Conservation (phyloP, 768 basidiomycete genomes). For the Mycena maculata region DNA sequence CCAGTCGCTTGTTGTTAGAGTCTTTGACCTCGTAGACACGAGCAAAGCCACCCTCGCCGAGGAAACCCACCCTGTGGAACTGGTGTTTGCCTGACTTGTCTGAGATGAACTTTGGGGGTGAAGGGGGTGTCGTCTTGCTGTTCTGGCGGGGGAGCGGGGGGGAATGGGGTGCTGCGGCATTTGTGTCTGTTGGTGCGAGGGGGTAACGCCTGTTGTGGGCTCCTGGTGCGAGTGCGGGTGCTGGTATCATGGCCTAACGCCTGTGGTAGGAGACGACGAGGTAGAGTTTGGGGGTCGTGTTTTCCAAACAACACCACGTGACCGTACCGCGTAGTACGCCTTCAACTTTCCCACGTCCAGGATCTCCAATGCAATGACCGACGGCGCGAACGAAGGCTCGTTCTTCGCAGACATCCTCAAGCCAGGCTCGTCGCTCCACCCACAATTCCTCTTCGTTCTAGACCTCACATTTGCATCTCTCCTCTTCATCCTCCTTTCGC, state of each 20-base stretch:
- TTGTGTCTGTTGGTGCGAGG: constrained; percentile 48
- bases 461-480: constrained; percentile 71
- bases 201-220: constrained; percentile 51
- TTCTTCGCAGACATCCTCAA: constrained; percentile 71
- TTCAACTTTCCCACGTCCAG: constrained; percentile 8
- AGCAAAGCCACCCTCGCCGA: constrained; percentile 98
- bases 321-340: not conserved
- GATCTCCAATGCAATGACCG: not conserved
- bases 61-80: constrained; percentile 81
- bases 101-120: constrained; percentile 80
- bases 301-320: constrained; percentile 7
- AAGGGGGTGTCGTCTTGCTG: constrained; percentile 83
- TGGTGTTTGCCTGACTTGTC: constrained; percentile 69
- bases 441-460: constrained; percentile 71
- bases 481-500: constrained; percentile 66
- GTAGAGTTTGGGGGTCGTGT: not conserved
- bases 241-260: constrained; percentile 50
- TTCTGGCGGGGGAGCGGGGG: constrained; percentile 86
- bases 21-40: constrained; percentile 96
- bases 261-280: constrained; percentile 27
- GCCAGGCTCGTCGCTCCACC: constrained; percentile 83
- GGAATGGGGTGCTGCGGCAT: constrained; percentile 48
- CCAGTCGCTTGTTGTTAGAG: constrained; percentile 67
- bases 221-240: constrained; percentile 39
- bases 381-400: not conserved